These are phyloP conservation scores for Xylaria curta DNA, from an alignment of 495 filamentous ascomycete genomes.

Conservation along the genomic window DNA sequence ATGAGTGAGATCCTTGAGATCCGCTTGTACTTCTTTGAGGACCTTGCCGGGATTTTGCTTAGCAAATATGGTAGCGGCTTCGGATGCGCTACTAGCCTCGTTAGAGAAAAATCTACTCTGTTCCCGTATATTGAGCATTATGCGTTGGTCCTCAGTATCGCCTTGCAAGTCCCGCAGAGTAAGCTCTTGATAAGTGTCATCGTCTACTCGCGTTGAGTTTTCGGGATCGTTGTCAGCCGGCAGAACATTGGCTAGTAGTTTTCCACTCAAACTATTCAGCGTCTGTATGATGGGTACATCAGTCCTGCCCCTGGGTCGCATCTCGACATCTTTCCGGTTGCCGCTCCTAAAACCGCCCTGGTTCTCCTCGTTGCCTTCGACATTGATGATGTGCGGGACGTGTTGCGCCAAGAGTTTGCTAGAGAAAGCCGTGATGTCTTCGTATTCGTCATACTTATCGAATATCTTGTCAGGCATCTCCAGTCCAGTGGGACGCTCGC, in stretches of 20 bases:
- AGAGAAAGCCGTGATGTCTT: constrained; percentile 61
- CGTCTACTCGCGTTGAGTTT: constrained; percentile 68
- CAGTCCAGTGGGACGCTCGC: constrained; percentile 77
- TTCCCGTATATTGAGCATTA: constrained; percentile 86
- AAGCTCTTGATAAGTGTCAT: constrained; percentile 74
- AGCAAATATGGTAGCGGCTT: constrained; percentile 64
- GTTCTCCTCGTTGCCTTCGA: constrained; percentile 94
- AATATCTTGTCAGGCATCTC: constrained; percentile 77
- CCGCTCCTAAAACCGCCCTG: constrained; percentile 70
- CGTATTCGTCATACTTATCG: constrained; percentile 80
- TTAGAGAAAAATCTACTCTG: constrained; percentile 80
- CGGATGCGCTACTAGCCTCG: constrained; percentile 57
- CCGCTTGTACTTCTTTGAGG: constrained; percentile 64
- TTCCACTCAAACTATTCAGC: constrained; percentile 85
- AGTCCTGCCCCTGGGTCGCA: constrained; percentile 66
- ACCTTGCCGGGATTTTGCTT: constrained; percentile 73
- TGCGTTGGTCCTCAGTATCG: constrained; percentile 71
- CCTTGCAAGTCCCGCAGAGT: constrained; percentile 82
- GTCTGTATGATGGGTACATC: constrained; percentile 73
- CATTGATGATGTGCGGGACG: constrained; percentile 86
- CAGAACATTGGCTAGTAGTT: constrained; percentile 84
- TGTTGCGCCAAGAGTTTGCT: constrained; percentile 61
- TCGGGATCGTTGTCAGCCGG: constrained; percentile 73
- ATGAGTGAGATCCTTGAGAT: constrained; percentile 60
- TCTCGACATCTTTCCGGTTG: constrained; percentile 84